Base-by-base conservation (phyloP, 2,329 filamentous ascomycete genomes). In the Aspergillus sclerotialis region DNA sequence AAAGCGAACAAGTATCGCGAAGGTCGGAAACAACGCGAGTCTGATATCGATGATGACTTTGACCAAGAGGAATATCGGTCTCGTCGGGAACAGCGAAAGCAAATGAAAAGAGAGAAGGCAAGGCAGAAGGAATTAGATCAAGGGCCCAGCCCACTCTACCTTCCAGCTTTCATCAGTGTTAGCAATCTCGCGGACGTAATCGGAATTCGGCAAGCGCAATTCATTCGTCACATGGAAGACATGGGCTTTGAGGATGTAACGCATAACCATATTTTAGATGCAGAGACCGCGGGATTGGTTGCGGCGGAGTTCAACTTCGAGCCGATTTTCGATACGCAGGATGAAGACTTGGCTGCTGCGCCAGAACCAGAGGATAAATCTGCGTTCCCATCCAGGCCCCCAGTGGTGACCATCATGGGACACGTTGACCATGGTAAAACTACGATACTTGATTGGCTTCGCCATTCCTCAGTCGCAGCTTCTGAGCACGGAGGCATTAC, bases 361-460 rank as follows among this genome's bases (percentile, higher is more conserved):
- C 81, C 87, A 1, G 66, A 72, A 16, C 76, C 78, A 7, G 79
- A 80, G 50, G 85, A 90, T 57, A 73, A 69, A 31, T 77, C 82
- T 0, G 49, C 61, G 10, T 63, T 95, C 6, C 87, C 88, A 2
- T 62, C 69, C 21, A 78, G 93, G 11, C 90, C 92, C 6, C 93
- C 92, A 0, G 87, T 98, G 23, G 89, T 98, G 25, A 96, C 93
- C 0, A 98, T 98, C 53, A 98, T 98, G 93, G 92, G 92, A 2
- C 92, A 98, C 46, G 92, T 98, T 49, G 93, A 98, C 57, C 92
- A 98, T 59, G 92, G 92, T 35, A 98, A 98, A 68, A 98, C 92
- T 1, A 98, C 93, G 0, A 80, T 98, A 27, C 71, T 98, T 7
- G 92, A 98, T 57, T 96, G 82, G 65, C 70, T 98, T 28, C 84